phyloP scores from a whole-genome alignment of 2,329 filamentous ascomycete species.

The Knoxdaviesia proteae region DNA sequence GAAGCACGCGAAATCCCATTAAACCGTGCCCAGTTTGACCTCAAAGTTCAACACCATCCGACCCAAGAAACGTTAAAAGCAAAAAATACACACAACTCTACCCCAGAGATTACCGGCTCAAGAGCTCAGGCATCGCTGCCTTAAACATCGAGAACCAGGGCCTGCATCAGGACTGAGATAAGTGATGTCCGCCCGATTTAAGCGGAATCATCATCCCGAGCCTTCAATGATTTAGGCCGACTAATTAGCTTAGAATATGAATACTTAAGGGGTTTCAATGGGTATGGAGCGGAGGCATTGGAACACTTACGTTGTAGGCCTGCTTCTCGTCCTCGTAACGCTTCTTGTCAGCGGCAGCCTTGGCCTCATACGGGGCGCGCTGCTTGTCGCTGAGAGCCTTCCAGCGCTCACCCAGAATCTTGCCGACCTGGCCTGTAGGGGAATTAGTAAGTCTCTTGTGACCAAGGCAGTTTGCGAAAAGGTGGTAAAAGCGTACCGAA shows the following conservation, averaged over 20 bases:
- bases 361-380: constrained; percentile 82
- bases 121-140: too few species aligned
- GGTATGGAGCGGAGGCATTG: neutral
- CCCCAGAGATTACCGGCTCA: too few species aligned
- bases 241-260: constrained; percentile 10
- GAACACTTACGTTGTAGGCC: constrained; percentile 56
- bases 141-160: too few species aligned
- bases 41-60: too few species aligned
- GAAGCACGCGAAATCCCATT: too few species aligned
- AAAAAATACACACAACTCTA: too few species aligned
- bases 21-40: too few species aligned
- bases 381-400: constrained; percentile 91
- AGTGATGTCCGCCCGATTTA: constrained; percentile 7
- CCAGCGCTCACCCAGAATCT: constrained; percentile 95
- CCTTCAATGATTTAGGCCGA: constrained; percentile 8
- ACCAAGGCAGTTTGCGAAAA: constrained; percentile 9
- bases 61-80: too few species aligned
- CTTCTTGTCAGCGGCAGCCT: constrained; percentile 96
- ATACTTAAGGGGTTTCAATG: neutral
- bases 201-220: constrained; percentile 31
- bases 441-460: constrained; percentile 2
- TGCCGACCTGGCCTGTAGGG: constrained; percentile 68
- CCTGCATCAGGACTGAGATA: too few species aligned
- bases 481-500: constrained; percentile 41
- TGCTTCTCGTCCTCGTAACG: constrained; percentile 97